Base-by-base conservation (phyloP, 208 protist species). In the Trypanosoma scelopori region DNA sequence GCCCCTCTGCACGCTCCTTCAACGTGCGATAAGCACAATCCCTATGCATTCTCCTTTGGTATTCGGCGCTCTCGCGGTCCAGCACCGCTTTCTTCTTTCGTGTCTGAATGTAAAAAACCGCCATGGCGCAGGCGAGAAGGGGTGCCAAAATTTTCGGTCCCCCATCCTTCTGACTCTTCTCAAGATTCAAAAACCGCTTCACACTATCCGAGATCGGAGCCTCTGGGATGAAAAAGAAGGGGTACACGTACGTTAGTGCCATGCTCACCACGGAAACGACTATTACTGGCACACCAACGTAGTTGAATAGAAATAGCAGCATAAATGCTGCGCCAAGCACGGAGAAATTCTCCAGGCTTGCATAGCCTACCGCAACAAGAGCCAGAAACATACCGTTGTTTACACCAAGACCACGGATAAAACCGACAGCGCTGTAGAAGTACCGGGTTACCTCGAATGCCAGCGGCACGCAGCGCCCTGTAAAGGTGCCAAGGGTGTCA, bases 181-280 rank as follows among this genome's bases (percentile, higher is more conserved):
- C 22, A 25, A 67, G 48, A 13, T 49, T 49, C 4, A 67, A 58
- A n/a, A 67, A 67, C 12, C 32, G 61, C 16, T 43, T 52, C 1
- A 5, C 28, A 1, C 3, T 27, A 15, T 18, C 51, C 20, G 61
- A 45, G 11, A 67, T n/a, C 6, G 61, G 61, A 48, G 37, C 37
- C 20, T 55, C 61, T 23, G 49, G 49, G 22, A 67, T 42, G 30
- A 67, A 67, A 48, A 67, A 67, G 32, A 67, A 67, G 0, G 61
- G 61, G 42, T 67, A 67, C 23, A 67, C 47, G 30, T 67, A 67
- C 27, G 35, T 58, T 30, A 67, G 20, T 28, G 51, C 42, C 22
- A 58, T 59, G 22, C 20, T 43, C 7, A 41, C 22, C 15, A 67
- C 52, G 41, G 61, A 22, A 48, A 67, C 25, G 39, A 45, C 16